phyloP scores from a whole-genome alignment of 2,329 filamentous ascomycete species.

The Claviceps pusilla region DNA sequence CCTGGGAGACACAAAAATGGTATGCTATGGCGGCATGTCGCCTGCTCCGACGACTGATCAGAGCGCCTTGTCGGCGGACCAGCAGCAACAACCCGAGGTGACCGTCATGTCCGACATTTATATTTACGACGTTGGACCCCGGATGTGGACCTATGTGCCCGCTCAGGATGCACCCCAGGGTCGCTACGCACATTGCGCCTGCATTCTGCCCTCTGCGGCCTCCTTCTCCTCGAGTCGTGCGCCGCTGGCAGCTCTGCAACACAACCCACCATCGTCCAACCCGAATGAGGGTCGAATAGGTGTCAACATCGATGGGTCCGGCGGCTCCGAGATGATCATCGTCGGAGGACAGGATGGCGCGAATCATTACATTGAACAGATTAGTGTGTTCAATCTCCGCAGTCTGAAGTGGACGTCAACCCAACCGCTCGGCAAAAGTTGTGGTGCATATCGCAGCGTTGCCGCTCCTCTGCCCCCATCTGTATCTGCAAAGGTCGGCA shows the following conservation, averaged over 20 bases:
- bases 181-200: conserved; percentile 90
- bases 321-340: conserved; percentile 92
- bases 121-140: conserved; percentile 74
- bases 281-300: conserved; percentile 80
- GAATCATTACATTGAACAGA: conserved; percentile 99
- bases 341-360: conserved; percentile 91
- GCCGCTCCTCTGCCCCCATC: conserved; percentile 66
- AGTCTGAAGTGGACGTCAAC: conserved; percentile 94
- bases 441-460: conserved; percentile 90
- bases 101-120: conserved; percentile 97
- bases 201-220: conserved; percentile 76
- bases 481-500: conserved; percentile 51
- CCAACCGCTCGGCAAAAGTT: conserved; percentile 73
- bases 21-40: conserved; percentile 98
- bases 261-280: conserved; percentile 70
- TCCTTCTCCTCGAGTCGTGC: conserved; percentile 74
- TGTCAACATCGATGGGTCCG: conserved; percentile 75
- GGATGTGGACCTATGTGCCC: conserved; percentile 71
- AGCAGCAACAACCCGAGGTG: conserved; percentile 57
- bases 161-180: conserved; percentile 77
- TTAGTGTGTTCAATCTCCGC: conserved; percentile 92
- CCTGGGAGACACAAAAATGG: conserved; percentile 85
- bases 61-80: conserved; percentile 21
- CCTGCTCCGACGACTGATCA: conserved; percentile 41
- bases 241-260: conserved; percentile 71